A percentile compares a stretch with the other conserved stretches of the same genome.
These are phyloP conservation scores for Aspergillus wentii DNA, from an alignment of 495 filamentous ascomycete species.

Conservation along the genomic window DNA sequence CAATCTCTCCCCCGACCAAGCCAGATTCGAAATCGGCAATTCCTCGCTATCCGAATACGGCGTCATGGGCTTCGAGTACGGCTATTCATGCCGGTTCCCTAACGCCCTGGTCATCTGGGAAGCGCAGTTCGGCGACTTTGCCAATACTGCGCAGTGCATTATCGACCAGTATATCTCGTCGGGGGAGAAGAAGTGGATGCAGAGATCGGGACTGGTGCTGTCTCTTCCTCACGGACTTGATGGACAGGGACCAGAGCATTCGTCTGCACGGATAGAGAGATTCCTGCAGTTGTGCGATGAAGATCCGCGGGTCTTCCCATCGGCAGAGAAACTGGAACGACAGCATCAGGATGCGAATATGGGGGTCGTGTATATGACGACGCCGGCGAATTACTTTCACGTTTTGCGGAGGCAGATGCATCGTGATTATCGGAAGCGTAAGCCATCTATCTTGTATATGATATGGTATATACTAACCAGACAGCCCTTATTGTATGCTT, in stretches of 20 bases:
- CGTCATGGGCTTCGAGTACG: no score
- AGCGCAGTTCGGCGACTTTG: no score
- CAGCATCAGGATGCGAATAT: slow-evolving; percentile 95
- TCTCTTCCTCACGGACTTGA: slow-evolving; percentile 87
- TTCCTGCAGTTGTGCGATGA: slow-evolving; percentile 89
- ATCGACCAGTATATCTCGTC: slow-evolving; percentile 90
- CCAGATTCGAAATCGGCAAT: no score
- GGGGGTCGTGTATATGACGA: slow-evolving; percentile 84
- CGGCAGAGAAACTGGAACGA: slow-evolving; percentile 70
- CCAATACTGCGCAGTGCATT: no score
- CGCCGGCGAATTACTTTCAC: slow-evolving; percentile 81
- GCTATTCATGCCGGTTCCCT: no score
- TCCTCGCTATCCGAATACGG: no score
- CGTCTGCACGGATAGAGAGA: slow-evolving; percentile 82
- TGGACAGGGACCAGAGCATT: slow-evolving; percentile 88
- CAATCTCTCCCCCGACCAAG: no score
- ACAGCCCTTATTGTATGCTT: slow-evolving; percentile 82
- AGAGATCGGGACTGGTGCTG: slow-evolving; percentile 79
- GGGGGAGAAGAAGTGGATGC: slow-evolving; percentile 87
- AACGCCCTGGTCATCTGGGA: no score
- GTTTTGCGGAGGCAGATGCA: slow-evolving; percentile 84
- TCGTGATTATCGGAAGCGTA: slow-evolving; percentile 87
- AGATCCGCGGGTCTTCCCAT: slow-evolving; percentile 78
- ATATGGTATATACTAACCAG: no score
- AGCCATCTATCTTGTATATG: slow-evolving; percentile 33